Evolutionary conservation across 2,329 filamentous ascomycete species (phyloP).

Genomic region (Fusarium buxicola): DNA sequence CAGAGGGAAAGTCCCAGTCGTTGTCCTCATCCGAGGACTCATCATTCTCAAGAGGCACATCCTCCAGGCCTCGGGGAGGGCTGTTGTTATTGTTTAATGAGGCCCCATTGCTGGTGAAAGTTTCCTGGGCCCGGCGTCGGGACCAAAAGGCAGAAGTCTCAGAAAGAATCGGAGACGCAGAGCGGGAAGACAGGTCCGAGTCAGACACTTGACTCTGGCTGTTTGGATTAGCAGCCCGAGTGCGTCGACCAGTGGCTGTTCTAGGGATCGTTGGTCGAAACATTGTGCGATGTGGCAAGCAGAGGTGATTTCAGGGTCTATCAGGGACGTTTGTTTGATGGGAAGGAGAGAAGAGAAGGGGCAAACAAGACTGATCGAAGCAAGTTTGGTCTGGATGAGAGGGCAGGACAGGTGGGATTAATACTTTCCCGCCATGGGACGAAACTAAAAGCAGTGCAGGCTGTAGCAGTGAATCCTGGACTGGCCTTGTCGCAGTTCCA

Average conservation of each 20-base stretch:
- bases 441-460: too few relatives aligned
- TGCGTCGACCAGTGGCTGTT: not conserved
- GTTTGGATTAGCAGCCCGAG: not conserved
- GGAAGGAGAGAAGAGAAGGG: not conserved
- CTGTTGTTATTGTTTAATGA: not conserved
- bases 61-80: not conserved
- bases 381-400: not conserved
- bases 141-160: not conserved
- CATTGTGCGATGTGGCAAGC: not conserved
- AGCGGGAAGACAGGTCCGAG: not conserved
- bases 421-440: too few relatives aligned
- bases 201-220: not conserved
- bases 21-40: not conserved
- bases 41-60: not conserved
- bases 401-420: too few relatives aligned
- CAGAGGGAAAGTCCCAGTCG: slow-evolving; percentile 4
- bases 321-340: not conserved
- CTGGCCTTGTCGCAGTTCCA: too few relatives aligned
- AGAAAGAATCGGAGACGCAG: not conserved
- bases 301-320: not conserved
- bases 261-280: not conserved
- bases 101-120: not conserved
- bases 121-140: not conserved
- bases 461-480: too few relatives aligned
- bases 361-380: not conserved